Percentiles rank a stretch among this genome's conserved stretches.
Evolutionary conservation across 2,329 filamentous ascomycete species (phyloP).

Genomic region (Dactylellina cionopaga): DNA sequence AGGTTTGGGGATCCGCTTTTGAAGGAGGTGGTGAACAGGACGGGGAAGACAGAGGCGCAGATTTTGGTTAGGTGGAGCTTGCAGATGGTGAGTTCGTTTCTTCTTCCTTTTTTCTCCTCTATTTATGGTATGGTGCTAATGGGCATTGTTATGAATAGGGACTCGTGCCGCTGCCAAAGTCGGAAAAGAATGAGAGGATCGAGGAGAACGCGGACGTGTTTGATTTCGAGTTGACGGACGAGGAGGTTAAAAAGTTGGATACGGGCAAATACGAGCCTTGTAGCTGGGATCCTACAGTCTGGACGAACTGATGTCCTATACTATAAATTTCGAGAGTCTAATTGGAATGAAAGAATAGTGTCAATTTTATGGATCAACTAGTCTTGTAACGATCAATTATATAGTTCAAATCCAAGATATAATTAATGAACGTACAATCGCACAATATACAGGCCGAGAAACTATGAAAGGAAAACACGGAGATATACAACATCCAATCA

Average conservation of each 20-base stretch:
- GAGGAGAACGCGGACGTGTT: slow-evolving; percentile 70
- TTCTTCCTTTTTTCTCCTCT: not conserved
- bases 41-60: slow-evolving; percentile 78
- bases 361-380: too few species aligned
- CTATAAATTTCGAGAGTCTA: not conserved
- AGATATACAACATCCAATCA: not conserved
- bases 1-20: slow-evolving; percentile 76
- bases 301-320: slow-evolving; percentile 24
- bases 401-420: too few species aligned
- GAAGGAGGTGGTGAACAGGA: slow-evolving; percentile 73
- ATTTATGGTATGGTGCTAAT: not conserved
- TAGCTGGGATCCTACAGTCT: slow-evolving; percentile 68
- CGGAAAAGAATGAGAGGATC: slow-evolving; percentile 74
- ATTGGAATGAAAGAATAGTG: too few species aligned
- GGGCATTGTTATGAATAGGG: slow-evolving; percentile 64
- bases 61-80: slow-evolving; percentile 82
- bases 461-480: not conserved
- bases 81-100: slow-evolving; percentile 66
- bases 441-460: not conserved
- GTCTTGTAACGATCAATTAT: too few species aligned
- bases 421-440: not conserved
- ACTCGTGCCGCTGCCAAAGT: slow-evolving; percentile 78
- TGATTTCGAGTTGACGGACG: slow-evolving; percentile 68
- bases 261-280: slow-evolving; percentile 67
- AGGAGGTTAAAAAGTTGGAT: slow-evolving; percentile 66